Evolutionary conservation across 108 stramenopile species (phyloP).

Genomic region (Pseudonitzschia multiseries): DNA sequence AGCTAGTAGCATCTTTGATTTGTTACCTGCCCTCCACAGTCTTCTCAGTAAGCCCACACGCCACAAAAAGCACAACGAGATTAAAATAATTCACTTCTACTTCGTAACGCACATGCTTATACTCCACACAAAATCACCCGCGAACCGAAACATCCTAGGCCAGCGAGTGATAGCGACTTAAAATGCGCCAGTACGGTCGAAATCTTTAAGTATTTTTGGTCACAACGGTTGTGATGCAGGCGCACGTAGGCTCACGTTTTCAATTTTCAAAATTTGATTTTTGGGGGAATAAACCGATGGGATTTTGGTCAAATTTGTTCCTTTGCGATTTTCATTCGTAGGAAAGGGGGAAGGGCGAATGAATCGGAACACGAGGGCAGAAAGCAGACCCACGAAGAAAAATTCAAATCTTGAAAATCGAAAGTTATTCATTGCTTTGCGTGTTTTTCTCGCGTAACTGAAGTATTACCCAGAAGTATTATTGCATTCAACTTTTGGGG

Average conservation of each 20-base stretch:
- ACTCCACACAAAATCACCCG: constrained; percentile 1
- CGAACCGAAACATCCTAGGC: not conserved
- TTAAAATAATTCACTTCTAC: not conserved
- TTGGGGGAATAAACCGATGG: not conserved
- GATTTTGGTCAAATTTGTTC: not conserved
- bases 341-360: no score
- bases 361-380: not conserved
- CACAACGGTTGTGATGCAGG: not conserved
- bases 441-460: no score
- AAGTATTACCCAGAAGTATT: no score
- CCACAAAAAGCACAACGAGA: not conserved
- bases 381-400: not conserved
- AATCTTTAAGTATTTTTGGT: not conserved
- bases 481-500: no score
- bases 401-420: not conserved
- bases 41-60: not conserved
- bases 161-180: not conserved
- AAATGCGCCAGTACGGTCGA: not conserved
- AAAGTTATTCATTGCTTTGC: not conserved
- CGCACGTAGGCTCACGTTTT: not conserved
- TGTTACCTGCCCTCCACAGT: not conserved
- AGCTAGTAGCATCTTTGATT: not conserved
- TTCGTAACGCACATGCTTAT: not conserved
- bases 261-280: constrained; percentile 12
- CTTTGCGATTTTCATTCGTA: not conserved